phyloP scores from a whole-genome alignment of 139 green algal genomes.

The Marvania coccoides region DNA sequence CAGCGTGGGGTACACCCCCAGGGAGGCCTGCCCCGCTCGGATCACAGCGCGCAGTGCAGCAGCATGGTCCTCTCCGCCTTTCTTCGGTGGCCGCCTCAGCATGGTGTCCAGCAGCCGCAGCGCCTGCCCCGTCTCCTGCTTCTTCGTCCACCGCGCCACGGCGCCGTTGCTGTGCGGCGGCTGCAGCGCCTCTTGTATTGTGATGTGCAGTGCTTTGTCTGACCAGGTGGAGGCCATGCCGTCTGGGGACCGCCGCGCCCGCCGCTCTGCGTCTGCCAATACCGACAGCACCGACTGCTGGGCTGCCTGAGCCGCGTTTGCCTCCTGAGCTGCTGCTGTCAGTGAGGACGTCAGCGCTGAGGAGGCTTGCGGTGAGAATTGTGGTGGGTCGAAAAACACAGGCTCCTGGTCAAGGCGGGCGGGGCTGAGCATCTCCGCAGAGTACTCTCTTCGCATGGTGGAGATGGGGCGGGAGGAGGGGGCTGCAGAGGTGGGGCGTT shows the following conservation, averaged over 20 bases:
- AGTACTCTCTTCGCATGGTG: too few species aligned
- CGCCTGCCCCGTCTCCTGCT: constrained; percentile 11
- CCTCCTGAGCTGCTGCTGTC: neutral
- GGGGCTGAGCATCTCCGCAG: too few species aligned
- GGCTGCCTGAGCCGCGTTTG: neutral
- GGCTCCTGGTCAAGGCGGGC: neutral
- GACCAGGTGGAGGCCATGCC: neutral
- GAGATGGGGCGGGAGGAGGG: too few species aligned
- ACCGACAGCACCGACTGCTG: neutral
- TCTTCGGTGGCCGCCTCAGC: neutral
- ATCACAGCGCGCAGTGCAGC: constrained; percentile 1
- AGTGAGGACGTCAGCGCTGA: neutral
- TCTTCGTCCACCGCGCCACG: constrained; percentile 11
- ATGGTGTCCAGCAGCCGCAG: constrained; percentile 7
- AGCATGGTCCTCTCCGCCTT: neutral
- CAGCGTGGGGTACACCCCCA: constrained; percentile 9
- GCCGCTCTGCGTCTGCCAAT: constrained; percentile 10
- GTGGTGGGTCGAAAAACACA: constrained; percentile 9
- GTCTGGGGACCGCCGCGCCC: neutral
- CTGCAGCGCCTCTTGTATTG: constrained; percentile 10
- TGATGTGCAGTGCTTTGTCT: neutral
- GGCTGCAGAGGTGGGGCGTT: too few species aligned
- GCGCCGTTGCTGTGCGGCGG: constrained; percentile 1
- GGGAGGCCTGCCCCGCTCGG: neutral
- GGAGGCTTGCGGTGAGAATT: constrained; percentile 8